These are phyloP conservation scores for Fusarium illudens DNA, from an alignment of 2,329 filamentous ascomycete genomes.

Conservation along the genomic window DNA sequence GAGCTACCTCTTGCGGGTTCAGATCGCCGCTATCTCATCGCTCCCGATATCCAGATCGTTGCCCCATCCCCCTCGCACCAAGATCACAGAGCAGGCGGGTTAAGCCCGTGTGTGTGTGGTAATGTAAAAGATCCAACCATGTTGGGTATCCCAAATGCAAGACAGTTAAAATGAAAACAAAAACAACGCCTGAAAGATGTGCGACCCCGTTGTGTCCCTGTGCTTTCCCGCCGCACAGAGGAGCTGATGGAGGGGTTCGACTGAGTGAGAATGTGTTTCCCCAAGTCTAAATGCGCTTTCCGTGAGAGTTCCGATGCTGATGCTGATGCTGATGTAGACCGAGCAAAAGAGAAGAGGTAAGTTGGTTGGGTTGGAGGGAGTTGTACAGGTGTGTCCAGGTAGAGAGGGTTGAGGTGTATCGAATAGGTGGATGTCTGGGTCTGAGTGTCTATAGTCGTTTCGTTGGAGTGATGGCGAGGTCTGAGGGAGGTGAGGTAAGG, in stretches of 20 bases:
- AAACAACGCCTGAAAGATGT: conserved; percentile 34
- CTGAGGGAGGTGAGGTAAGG: neutral
- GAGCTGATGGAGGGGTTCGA: neutral
- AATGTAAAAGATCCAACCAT: conserved; percentile 22
- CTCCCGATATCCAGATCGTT: conserved; percentile 1
- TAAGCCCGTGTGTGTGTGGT: neutral
- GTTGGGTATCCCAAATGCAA: conserved; percentile 40
- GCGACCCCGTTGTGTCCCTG: neutral
- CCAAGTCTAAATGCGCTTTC: conserved; percentile 38
- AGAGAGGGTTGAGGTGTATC: conserved; percentile 1
- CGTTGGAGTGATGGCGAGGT: conserved; percentile 21
- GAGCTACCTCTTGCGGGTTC: conserved; percentile 36
- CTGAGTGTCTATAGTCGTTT: conserved; percentile 38
- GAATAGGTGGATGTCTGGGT: conserved; percentile 8
- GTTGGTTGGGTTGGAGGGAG: conserved; percentile 12
- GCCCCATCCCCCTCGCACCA: neutral
- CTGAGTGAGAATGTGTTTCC: conserved; percentile 8
- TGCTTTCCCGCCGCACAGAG: neutral
- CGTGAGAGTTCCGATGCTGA: conserved; percentile 14
- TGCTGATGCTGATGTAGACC: conserved; percentile 20
- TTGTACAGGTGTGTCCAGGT: conserved; percentile 17
- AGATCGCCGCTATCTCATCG: conserved; percentile 14
- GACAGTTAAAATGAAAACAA: conserved; percentile 4
- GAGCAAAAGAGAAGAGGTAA: conserved; percentile 5
- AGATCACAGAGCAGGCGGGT: neutral